Conservation (phyloP, 2,329 filamentous ascomycete species). For the Aspergillus piperis region DNA sequence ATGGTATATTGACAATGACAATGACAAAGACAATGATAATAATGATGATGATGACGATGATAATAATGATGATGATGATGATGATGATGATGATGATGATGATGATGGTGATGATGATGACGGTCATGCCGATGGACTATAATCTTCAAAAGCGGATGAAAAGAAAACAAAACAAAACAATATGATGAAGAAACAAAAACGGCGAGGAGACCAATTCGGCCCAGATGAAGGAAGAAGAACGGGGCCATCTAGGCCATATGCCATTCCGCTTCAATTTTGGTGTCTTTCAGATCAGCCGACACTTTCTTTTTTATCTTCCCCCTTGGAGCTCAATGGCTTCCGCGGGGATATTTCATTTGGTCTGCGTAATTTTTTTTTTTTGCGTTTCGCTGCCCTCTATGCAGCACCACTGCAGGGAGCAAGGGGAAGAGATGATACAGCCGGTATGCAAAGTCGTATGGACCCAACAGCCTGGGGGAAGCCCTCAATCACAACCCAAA, state of each 20-base stretch:
- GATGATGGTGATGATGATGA: slow-evolving; percentile 15
- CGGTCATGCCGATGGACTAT: slow-evolving; percentile 24
- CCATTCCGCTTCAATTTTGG: slow-evolving; percentile 7
- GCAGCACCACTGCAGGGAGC: not conserved
- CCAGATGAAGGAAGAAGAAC: not conserved
- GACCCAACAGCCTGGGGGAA: not conserved
- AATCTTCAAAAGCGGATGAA: slow-evolving; percentile 18
- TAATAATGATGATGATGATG: too few species aligned
- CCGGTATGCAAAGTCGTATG: not conserved
- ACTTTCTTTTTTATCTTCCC: slow-evolving; percentile 11
- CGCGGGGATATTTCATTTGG: not conserved
- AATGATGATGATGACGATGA: slow-evolving; percentile 15
- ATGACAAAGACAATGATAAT: slow-evolving; percentile 16
- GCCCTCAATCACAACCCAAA: not conserved
- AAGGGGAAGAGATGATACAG: not conserved
- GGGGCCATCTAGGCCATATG: not conserved
- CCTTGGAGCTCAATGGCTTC: not conserved
- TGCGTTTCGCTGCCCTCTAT: not conserved
- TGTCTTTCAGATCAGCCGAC: slow-evolving; percentile 6
- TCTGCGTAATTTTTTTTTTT: not conserved
- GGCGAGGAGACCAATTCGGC: slow-evolving; percentile 8
- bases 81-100: slow-evolving; percentile 15
- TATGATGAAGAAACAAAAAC: slow-evolving; percentile 10
- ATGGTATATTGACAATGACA: slow-evolving; percentile 31
- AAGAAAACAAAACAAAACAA: slow-evolving; percentile 4